These are phyloP conservation scores for Solanum piurae DNA, from an alignment of 257 asterid species.

Conservation along the genomic window DNA sequence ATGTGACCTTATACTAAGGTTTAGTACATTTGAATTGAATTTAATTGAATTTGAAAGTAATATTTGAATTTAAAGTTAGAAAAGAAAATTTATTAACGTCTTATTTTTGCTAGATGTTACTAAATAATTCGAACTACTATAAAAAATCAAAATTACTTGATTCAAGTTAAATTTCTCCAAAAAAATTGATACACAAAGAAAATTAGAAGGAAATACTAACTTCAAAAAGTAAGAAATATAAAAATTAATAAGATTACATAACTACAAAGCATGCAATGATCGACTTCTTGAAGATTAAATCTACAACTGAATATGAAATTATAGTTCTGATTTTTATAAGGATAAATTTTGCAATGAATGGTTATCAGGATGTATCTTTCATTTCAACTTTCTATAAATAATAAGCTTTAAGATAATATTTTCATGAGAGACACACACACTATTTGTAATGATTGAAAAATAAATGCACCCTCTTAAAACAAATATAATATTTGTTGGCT, in stretches of 20 bases:
- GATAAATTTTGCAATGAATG: neutral
- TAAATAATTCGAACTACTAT: neutral
- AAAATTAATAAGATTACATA: neutral
- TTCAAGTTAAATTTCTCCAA: neutral
- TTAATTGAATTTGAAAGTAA: no score
- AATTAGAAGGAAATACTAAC: neutral
- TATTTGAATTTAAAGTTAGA: no score
- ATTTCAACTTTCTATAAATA: neutral
- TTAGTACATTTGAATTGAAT: no score
- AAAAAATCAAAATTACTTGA: neutral
- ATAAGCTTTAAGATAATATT: neutral
- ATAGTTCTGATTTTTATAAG: neutral
- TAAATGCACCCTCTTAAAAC: neutral
- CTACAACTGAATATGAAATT: neutral
- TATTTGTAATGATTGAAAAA: neutral
- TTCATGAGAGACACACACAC: neutral
- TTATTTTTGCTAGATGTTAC: neutral
- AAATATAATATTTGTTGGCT: neutral
- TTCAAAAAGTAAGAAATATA: neutral
- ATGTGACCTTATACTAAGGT: no score
- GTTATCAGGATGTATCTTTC: neutral
- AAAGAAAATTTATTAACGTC: no score
- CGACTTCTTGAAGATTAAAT: neutral
- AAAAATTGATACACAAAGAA: neutral
- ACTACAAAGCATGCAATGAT: neutral